These are phyloP conservation scores for Leccinum disarticulatum DNA, from an alignment of 768 basidiomycete genomes.

Conservation along the genomic window DNA sequence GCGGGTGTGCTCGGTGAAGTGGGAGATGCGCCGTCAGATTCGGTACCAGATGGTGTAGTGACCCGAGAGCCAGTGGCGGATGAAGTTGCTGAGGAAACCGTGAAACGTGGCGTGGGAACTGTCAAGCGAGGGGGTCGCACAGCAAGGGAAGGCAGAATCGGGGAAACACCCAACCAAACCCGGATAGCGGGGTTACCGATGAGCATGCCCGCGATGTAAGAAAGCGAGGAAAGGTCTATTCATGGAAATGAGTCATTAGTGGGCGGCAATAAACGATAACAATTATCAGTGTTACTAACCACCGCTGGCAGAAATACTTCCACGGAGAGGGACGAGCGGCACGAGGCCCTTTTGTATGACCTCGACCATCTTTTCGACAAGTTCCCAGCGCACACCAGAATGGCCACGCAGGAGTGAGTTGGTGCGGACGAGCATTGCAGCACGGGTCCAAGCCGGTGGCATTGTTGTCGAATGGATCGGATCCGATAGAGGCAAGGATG, in stretches of 20 bases:
- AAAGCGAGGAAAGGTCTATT: constrained; percentile 72
- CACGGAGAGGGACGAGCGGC: constrained; percentile 78
- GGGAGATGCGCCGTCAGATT: constrained; percentile 44
- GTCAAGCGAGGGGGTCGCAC: constrained; percentile 12
- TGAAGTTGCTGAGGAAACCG: neutral
- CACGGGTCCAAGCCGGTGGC: constrained; percentile 88
- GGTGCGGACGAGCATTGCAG: constrained; percentile 82
- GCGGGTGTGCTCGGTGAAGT: constrained; percentile 41
- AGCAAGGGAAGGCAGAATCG: constrained; percentile 2
- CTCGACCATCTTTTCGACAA: constrained; percentile 75
- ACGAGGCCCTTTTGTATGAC: constrained; percentile 72
- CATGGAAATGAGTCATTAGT: constrained; percentile 6
- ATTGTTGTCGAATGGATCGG: constrained; percentile 67
- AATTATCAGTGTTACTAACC: constrained; percentile 39
- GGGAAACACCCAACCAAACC: constrained; percentile 52
- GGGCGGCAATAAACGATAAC: neutral
- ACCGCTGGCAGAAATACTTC: constrained; percentile 82
- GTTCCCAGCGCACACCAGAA: constrained; percentile 79
- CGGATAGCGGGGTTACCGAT: constrained; percentile 80
- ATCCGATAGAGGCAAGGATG: constrained; percentile 64
- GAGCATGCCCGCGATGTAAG: constrained; percentile 79
- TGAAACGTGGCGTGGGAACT: constrained; percentile 15
- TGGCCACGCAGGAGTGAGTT: constrained; percentile 89
- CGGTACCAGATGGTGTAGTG: constrained; percentile 17
- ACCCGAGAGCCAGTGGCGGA: constrained; percentile 15